Evolutionary conservation across 164 flowering plant genomes (phyloP), one percentile per base, ranked within the genome.

Genomic region (Platanus orientalis): DNA sequence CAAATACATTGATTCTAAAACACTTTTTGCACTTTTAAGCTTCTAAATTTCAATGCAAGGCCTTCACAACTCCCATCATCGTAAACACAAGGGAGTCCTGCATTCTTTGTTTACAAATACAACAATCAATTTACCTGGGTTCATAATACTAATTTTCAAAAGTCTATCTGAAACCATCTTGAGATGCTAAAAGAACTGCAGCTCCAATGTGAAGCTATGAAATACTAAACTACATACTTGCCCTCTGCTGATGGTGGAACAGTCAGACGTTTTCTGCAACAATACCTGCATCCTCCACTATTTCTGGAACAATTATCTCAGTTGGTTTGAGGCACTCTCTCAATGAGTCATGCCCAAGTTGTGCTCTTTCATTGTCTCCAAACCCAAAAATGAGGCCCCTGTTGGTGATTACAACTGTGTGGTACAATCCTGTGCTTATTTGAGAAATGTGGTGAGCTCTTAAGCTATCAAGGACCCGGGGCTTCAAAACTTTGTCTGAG

Each of bases 291-390:
- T 49, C 55, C 6, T 61, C 62, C 40, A 27, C 28, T 27, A 24
- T 53, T 47, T 75, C 76, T 20, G 70, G 78, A 49, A 82, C 25
- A 63, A 75, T 77, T 19, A 89, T 87, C 69, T 85, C 89, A 28
- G 88, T 84, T 24, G 98, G 98, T 60, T 77, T 59, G 23, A 81
- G 89, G 80, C 97, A 87, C 56, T 76, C 85, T 75, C 97, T 75
- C 68, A 90, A 68, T 0, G 82, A 75, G 63, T 83, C 96, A 39
- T 79, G 92, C 26, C 97, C 98, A 23, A 93, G 96, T 60, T 90
- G 98, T 14, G 84, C 96, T 67, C 98, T 80, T 75, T 88, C 97
- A 71, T 90, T 93, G 61, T 93, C 98, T 45, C 97, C 97, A 66
- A 93, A 88, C 6, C 98, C 98, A 49, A 87, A 87, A 10, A 93